Base-by-base conservation (phyloP, 1,284 basidiomycete species). In the Trametes versicolor region DNA sequence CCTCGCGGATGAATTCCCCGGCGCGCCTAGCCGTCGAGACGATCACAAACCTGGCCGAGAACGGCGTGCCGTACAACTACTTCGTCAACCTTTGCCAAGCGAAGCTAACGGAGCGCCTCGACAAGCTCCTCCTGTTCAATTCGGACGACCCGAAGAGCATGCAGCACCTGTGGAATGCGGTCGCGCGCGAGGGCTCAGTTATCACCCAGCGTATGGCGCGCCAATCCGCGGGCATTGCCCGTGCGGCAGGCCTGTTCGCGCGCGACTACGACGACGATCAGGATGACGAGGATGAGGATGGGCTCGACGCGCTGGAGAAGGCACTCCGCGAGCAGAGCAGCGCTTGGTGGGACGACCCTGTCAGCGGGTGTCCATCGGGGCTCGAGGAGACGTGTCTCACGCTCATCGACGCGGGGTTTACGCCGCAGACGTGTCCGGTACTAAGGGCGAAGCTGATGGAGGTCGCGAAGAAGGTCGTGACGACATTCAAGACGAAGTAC, bases 31-130 rank as follows among this genome's bases (percentile, higher is more conserved):
- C 82, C 6, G 71, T 74, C 6, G 82, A 85, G 65, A 78, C 79
- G 21, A 80, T 84, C 56, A 77, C 80, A 54, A 82, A 82, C 66
- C 75, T 84, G n/a, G 76, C 79, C 10, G 78, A 83, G 68, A 84
- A 84, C 67, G 80, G 80, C 1, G 82, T 84, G 1, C 73, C 76
- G 0, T 54, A 63, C 12, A 13, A 12, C 8, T 51, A 51, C 19
- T 51, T 51, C 17, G 10, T 29, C 3, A 2, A 19, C 6, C 50
- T 51, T 5, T 51, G 34, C 50, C 15, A 51, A 6, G 29, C 13
- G 32, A 12, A 25, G 2, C 29, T 51, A 7, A 10, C 5, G 7
- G 19, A 60, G 0, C 67, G 76, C 8, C 78, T 84, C 58, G 37
- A 61, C 5, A 47, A 69, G 0, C 70, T 83, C 13, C 72, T 81